These are phyloP conservation scores for Metarhizium humberi DNA, from an alignment of 2,329 filamentous ascomycete species.

Conservation along the genomic window DNA sequence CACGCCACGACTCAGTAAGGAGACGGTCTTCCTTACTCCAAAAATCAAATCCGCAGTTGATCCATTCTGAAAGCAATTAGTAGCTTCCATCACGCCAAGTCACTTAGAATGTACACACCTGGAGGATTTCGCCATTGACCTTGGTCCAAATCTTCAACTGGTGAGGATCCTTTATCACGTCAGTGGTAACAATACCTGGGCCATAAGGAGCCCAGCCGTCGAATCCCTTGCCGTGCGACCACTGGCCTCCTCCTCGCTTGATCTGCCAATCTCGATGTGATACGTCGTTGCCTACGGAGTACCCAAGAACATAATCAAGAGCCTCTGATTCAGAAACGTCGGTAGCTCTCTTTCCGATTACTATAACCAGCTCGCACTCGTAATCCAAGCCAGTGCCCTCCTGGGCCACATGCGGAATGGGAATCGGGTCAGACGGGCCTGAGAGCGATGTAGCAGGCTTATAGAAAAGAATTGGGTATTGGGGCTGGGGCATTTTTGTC, in stretches of 20 bases:
- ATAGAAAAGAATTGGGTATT: constrained; percentile 63
- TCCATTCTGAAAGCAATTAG: constrained; percentile 28
- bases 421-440: constrained; percentile 57
- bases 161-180: constrained; percentile 48
- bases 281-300: constrained; percentile 70
- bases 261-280: constrained; percentile 72
- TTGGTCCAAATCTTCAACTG: constrained; percentile 45
- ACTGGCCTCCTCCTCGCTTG: constrained; percentile 58
- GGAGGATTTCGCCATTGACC: constrained; percentile 49
- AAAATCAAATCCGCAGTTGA: constrained; percentile 57
- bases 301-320: constrained; percentile 65
- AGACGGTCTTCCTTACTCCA: constrained; percentile 46
- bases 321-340: constrained; percentile 58
- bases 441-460: constrained; percentile 52
- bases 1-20: constrained; percentile 51
- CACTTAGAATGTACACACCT: constrained; percentile 25
- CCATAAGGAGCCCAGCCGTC: constrained; percentile 69
- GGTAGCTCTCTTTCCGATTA: constrained; percentile 59
- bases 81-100: background rate
- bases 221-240: constrained; percentile 64
- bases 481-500: constrained; percentile 58
- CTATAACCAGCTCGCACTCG: constrained; percentile 67
- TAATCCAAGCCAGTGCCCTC: constrained; percentile 61
- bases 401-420: constrained; percentile 57
- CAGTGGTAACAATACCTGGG: constrained; percentile 56